phyloP scores from a whole-genome alignment of 768 basidiomycete genomes.

The Tulasnella sp. region DNA sequence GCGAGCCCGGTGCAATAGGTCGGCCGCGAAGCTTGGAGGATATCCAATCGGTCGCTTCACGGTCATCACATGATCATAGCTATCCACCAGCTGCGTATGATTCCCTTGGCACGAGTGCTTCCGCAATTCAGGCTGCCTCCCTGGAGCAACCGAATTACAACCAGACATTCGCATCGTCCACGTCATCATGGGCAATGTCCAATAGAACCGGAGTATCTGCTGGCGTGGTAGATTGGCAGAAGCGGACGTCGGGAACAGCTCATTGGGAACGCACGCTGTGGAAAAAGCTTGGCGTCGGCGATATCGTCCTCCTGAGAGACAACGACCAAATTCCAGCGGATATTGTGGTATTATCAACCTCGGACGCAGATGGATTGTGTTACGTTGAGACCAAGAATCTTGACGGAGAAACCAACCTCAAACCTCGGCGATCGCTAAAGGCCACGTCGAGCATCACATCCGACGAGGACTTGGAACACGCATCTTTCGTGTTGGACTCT shows the following conservation, averaged over 20 bases:
- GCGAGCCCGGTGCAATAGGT: background rate
- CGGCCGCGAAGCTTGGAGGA: constrained; percentile 41
- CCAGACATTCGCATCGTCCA: constrained; percentile 1
- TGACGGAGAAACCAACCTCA: constrained; percentile 95
- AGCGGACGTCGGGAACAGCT: constrained; percentile 53
- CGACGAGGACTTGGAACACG: constrained; percentile 84
- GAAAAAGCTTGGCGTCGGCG: constrained; percentile 99
- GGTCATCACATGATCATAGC: constrained; percentile 28
- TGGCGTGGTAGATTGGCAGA: constrained; percentile 74
- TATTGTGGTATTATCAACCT: constrained; percentile 82
- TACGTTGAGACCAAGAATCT: constrained; percentile 97
- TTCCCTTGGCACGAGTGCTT: constrained; percentile 2
- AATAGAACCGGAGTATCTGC: constrained; percentile 34
- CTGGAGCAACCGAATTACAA: background rate
- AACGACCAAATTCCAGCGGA: constrained; percentile 97
- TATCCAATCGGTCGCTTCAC: constrained; percentile 50
- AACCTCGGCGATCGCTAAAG: constrained; percentile 62
- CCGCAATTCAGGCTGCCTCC: constrained; percentile 13
- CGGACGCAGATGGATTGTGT: constrained; percentile 81
- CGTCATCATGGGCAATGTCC: constrained; percentile 16
- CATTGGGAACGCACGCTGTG: constrained; percentile 92
- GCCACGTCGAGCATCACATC: constrained; percentile 62
- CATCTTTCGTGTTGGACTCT: constrained; percentile 78
- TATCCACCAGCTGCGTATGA: constrained; percentile 39
- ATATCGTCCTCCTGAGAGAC: constrained; percentile 77